Evolutionary conservation across 225 moss, liverwort and hornwort genomes (phyloP).

Genomic region (Pseudisothecium myosuroides): DNA sequence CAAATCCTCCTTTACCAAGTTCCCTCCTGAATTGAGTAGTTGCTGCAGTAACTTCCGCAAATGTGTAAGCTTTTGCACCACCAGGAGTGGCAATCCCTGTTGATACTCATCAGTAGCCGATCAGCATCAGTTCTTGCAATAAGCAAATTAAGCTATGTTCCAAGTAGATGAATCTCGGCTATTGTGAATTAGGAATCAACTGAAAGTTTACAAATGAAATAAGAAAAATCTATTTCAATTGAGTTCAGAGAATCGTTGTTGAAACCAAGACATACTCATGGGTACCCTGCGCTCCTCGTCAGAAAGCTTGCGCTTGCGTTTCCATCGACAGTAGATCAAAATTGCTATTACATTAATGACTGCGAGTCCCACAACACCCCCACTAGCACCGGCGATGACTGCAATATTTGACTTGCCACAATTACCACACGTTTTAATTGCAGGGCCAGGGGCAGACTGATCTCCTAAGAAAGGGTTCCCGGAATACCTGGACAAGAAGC

Average conservation of each 20-base stretch:
- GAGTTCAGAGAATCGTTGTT: neutral
- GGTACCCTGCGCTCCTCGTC: neutral
- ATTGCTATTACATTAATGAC: neutral
- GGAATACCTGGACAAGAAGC: neutral
- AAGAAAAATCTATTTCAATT: neutral
- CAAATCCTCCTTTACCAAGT: conserved; percentile 11
- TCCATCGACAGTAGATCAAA: neutral
- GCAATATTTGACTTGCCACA: neutral
- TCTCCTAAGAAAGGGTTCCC: neutral
- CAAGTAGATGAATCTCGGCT: no score
- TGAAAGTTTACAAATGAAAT: neutral
- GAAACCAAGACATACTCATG: neutral
- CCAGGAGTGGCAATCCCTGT: neutral
- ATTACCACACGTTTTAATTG: neutral
- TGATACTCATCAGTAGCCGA: neutral
- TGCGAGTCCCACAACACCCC: neutral
- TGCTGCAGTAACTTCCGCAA: conserved; percentile 12
- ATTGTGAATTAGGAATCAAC: neutral
- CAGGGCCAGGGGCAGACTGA: neutral
- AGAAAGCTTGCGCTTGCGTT: neutral
- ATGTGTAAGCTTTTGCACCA: neutral
- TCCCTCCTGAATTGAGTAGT: conserved; percentile 14
- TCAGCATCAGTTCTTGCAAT: neutral
- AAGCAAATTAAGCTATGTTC: neutral
- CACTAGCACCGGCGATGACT: neutral